A percentile compares a stretch with the other conserved stretches of the same genome.
Conservation (phyloP, 768 basidiomycete species). For the Calocybe cyanea region DNA sequence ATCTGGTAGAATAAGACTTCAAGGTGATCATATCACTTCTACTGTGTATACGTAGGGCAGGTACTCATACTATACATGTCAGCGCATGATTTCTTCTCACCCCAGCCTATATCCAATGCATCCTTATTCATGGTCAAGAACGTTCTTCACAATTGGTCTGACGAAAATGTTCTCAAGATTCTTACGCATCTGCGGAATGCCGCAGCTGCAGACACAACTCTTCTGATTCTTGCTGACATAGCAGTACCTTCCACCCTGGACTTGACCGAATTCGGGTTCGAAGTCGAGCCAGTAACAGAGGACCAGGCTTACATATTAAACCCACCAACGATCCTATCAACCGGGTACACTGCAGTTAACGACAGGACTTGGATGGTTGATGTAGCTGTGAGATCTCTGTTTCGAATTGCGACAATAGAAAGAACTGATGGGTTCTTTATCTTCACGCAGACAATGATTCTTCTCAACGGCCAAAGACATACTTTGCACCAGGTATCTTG, state of each 20-base stretch:
- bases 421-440: too few species aligned
- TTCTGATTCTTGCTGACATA: background rate
- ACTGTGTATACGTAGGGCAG: background rate
- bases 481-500: too few species aligned
- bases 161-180: slow-evolving; percentile 19
- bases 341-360: too few species aligned
- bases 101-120: slow-evolving; percentile 24
- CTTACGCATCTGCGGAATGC: slow-evolving; percentile 24
- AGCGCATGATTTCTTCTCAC: slow-evolving; percentile 26
- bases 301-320: too few species aligned
- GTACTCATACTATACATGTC: background rate
- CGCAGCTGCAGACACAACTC: slow-evolving; percentile 12
- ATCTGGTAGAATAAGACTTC: background rate
- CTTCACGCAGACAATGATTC: background rate
- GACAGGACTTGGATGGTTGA: too few species aligned
- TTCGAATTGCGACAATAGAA: too few species aligned
- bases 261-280: background rate
- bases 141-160: slow-evolving; percentile 31
- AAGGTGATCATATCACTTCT: background rate
- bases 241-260: background rate
- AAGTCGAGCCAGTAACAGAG: too few species aligned
- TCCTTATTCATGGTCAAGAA: slow-evolving; percentile 24
- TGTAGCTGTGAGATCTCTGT: too few species aligned
- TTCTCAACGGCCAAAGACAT: too few species aligned
- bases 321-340: too few species aligned